Conservation (phyloP, 495 filamentous ascomycete genomes). For the Xylaria acuta region DNA sequence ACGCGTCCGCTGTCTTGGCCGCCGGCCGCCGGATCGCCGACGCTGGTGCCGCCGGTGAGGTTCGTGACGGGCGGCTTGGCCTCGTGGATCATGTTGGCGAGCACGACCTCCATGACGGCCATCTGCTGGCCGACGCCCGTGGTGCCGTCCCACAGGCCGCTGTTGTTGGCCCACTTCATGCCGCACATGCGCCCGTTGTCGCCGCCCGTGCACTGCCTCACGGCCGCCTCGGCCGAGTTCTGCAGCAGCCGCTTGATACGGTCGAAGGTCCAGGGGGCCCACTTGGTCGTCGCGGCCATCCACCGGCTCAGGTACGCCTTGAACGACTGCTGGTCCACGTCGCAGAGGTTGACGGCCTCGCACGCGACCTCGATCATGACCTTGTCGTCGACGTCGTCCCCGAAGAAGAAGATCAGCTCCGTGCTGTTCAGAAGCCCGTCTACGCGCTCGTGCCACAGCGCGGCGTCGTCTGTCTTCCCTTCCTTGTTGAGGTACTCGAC, state of each 20-base stretch:
- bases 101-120: slow-evolving; percentile 70
- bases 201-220: slow-evolving; percentile 66
- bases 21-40: slow-evolving; percentile 73
- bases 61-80: slow-evolving; percentile 63
- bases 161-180: slow-evolving; percentile 66
- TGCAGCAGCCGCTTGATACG: slow-evolving; percentile 67
- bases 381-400: slow-evolving; percentile 41
- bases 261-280: slow-evolving; percentile 68
- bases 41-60: slow-evolving; percentile 74
- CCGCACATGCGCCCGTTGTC: slow-evolving; percentile 71
- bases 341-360: slow-evolving; percentile 66
- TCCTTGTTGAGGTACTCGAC: slow-evolving; percentile 35
- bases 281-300: slow-evolving; percentile 74
- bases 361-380: slow-evolving; percentile 76
- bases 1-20: slow-evolving; percentile 45
- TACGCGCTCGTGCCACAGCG: slow-evolving; percentile 60
- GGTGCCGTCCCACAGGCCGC: slow-evolving; percentile 58
- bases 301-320: slow-evolving; percentile 76
- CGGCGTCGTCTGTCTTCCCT: slow-evolving; percentile 53
- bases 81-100: slow-evolving; percentile 62
- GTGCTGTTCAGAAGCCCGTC: slow-evolving; percentile 60
- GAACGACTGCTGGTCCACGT: slow-evolving; percentile 73
- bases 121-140: slow-evolving; percentile 74
- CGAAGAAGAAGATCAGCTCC: slow-evolving; percentile 61
- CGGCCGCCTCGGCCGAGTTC: slow-evolving; percentile 70